Percentiles rank a stretch among this genome's conserved stretches.
Conservation (phyloP, 441 rosid species). For the Eruca vesicaria region DNA sequence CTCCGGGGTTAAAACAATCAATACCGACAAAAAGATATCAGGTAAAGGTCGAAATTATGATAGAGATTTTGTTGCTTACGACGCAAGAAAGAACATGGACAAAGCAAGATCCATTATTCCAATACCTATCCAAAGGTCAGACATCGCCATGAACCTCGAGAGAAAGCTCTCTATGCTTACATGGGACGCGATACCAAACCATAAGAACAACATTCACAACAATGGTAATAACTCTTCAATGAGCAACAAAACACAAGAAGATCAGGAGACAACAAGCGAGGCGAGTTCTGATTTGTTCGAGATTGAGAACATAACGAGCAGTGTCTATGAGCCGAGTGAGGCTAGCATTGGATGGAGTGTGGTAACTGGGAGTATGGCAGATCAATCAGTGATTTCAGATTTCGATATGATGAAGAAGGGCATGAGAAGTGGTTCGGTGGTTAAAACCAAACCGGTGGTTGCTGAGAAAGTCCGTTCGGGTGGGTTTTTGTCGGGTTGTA, state of each 20-base stretch:
- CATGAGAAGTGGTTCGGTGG: constrained; percentile 14
- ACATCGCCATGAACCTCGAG: constrained; percentile 59
- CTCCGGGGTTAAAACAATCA: constrained; percentile 56
- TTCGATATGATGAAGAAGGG: constrained; percentile 44
- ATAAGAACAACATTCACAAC: constrained; percentile 30
- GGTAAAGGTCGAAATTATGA: constrained; percentile 24
- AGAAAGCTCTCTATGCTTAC: constrained; percentile 73
- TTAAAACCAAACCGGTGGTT: constrained; percentile 24
- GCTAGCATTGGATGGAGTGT: constrained; percentile 84
- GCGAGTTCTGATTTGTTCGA: constrained; percentile 91
- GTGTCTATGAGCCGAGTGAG: constrained; percentile 59
- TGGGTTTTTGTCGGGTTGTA: constrained; percentile 56
- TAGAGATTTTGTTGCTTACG: constrained; percentile 32
- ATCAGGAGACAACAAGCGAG: constrained; percentile 62
- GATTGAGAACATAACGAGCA: constrained; percentile 63
- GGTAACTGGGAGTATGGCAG: constrained; percentile 74
- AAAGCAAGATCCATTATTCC: constrained; percentile 15
- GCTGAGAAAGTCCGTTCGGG: constrained; percentile 38
- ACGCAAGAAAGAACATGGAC: constrained; percentile 41
- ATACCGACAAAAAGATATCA: constrained; percentile 29
- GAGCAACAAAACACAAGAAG: constrained; percentile 46
- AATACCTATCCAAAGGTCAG: constrained; percentile 42
- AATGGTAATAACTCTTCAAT: constrained; percentile 40
- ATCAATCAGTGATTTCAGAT: constrained; percentile 53
- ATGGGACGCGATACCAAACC: constrained; percentile 92